Evolutionary conservation across 768 basidiomycete genomes (phyloP).

Genomic region (Glaciozyma antarctica): DNA sequence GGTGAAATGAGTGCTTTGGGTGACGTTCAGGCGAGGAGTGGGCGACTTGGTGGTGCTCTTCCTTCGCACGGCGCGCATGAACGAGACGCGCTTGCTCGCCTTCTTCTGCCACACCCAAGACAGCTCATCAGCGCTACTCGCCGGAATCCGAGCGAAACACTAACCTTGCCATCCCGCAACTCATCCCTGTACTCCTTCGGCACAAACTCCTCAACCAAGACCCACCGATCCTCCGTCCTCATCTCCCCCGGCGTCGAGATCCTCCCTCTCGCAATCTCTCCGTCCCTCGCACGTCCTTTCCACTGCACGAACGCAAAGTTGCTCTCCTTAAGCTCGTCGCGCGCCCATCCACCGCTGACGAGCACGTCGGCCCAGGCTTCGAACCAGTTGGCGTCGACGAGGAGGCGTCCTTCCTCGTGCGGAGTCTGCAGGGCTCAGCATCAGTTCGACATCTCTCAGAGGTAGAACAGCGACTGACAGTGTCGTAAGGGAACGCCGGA

Average conservation of each 20-base stretch:
- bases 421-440: slow-evolving; percentile 44
- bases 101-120: slow-evolving; percentile 19
- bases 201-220: slow-evolving; percentile 90
- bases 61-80: slow-evolving; percentile 33
- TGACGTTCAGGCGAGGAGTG: background rate
- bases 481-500: slow-evolving; percentile 87
- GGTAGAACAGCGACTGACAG: slow-evolving; percentile 33
- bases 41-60: background rate
- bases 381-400: slow-evolving; percentile 75
- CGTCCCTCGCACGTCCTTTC: slow-evolving; percentile 54
- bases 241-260: slow-evolving; percentile 42
- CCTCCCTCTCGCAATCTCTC: slow-evolving; percentile 9
- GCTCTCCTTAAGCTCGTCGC: slow-evolving; percentile 35
- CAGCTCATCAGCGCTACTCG: background rate
- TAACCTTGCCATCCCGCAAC: slow-evolving; percentile 40
- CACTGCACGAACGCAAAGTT: slow-evolving; percentile 61
- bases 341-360: slow-evolving; percentile 31
- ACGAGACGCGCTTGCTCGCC: slow-evolving; percentile 28
- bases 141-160: background rate
- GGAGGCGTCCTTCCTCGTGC: slow-evolving; percentile 47
- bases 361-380: slow-evolving; percentile 52
- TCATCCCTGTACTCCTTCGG: slow-evolving; percentile 76
- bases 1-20: background rate
- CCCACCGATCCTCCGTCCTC: slow-evolving; percentile 64
- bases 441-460: too few species aligned